A percentile compares a stretch with the other conserved stretches of the same genome.
Conservation (phyloP, 2,329 filamentous ascomycete species). For the Camillea tinctor region DNA sequence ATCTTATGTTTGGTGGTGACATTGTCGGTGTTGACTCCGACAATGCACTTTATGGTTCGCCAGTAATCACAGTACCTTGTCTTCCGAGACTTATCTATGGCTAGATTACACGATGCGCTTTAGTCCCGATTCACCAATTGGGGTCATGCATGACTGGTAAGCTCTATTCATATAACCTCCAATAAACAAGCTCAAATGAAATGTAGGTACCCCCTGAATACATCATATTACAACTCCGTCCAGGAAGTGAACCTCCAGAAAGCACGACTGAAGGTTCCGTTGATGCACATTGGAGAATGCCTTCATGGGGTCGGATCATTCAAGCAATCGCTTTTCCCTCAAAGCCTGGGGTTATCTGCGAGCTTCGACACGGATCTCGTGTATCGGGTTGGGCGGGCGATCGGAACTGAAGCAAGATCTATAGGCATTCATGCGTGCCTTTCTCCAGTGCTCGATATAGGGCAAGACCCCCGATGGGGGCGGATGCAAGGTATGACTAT, state of each 20-base stretch:
- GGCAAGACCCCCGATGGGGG: constrained; percentile 44
- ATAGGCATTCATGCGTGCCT: constrained; percentile 46
- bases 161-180: neutral
- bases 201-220: constrained; percentile 40
- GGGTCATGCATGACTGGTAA: constrained; percentile 42
- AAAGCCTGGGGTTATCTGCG: constrained; percentile 40
- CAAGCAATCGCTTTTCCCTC: constrained; percentile 46
- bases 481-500: constrained; percentile 37
- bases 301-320: constrained; percentile 44
- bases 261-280: constrained; percentile 38
- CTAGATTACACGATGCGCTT: constrained; percentile 35
- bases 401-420: constrained; percentile 42
- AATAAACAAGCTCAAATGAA: neutral
- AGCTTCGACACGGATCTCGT: constrained; percentile 43
- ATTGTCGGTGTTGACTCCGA: constrained; percentile 38
- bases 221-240: constrained; percentile 40
- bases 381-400: constrained; percentile 40
- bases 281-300: constrained; percentile 44
- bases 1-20: constrained; percentile 43
- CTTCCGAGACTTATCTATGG: constrained; percentile 6
- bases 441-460: constrained; percentile 43
- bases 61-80: neutral
- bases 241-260: constrained; percentile 39
- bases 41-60: constrained; percentile 38
- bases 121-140: constrained; percentile 38